Conservation (phyloP, 345 rosid species). For the Bretschneidera sinensis region DNA sequence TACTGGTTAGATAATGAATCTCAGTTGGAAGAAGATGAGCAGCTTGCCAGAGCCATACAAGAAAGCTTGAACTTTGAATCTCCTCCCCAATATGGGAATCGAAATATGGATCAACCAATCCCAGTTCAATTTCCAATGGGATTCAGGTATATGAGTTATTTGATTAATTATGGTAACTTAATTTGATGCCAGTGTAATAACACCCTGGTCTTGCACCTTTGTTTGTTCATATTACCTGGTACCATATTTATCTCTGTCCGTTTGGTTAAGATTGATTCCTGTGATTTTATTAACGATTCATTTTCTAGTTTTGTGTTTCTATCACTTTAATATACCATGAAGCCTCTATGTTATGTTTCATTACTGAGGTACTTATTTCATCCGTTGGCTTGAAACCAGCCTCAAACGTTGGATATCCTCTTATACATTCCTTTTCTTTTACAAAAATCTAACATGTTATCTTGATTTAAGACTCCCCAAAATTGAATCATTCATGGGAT, state of each 20-base stretch:
- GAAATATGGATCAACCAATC: conserved; percentile 40
- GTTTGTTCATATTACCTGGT: too few species aligned
- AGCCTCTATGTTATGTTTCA: too few species aligned
- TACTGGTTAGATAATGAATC: conserved; percentile 40
- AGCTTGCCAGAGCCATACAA: conserved; percentile 84
- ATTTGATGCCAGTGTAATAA: background rate
- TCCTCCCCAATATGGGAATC: conserved; percentile 46
- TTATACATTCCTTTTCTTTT: too few species aligned
- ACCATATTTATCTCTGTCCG: background rate
- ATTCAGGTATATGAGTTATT: conserved; percentile 50
- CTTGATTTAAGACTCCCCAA: too few species aligned
- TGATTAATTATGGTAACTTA: conserved; percentile 2
- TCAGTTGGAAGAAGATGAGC: conserved; percentile 83
- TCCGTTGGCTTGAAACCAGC: too few species aligned
- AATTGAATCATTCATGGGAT: too few species aligned
- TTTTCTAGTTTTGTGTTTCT: too few species aligned
- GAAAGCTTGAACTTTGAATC: conserved; percentile 70
- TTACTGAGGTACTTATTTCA: too few species aligned
- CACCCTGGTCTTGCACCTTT: too few species aligned
- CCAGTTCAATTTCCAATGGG: conserved; percentile 58
- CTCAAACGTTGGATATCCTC: too few species aligned
- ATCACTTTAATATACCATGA: too few species aligned
- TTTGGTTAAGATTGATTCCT: background rate
- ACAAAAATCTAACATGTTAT: too few species aligned
- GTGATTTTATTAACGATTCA: background rate